phyloP scores from a whole-genome alignment of 2,329 filamentous ascomycete species.

The Alternaria postmessia region DNA sequence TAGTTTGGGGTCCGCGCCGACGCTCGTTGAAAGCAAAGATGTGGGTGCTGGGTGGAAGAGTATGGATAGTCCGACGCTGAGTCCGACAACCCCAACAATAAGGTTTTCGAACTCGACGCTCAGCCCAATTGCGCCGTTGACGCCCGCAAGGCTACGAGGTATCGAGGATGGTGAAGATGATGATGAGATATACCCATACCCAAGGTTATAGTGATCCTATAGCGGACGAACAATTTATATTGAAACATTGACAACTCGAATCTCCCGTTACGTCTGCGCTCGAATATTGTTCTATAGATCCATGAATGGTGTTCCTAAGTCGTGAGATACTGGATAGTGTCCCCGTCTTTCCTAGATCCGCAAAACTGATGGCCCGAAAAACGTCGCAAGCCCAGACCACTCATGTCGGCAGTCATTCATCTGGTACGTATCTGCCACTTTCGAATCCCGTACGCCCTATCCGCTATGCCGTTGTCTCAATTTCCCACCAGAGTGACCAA shows the following conservation, averaged over 20 bases:
- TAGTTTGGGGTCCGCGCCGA: constrained; percentile 44
- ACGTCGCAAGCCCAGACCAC: neutral
- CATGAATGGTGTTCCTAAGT: neutral
- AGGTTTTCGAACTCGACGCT: constrained; percentile 37
- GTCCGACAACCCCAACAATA: constrained; percentile 31
- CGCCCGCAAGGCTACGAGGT: constrained; percentile 36
- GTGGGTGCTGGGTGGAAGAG: constrained; percentile 33
- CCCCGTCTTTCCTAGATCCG: neutral
- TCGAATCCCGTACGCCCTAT: neutral
- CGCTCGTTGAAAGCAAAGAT: constrained; percentile 40
- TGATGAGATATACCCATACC: constrained; percentile 40
- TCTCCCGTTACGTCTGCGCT: neutral
- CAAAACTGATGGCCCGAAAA: neutral
- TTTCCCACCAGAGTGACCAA: neutral
- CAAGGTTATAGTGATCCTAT: constrained; percentile 22
- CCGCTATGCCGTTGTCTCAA: neutral
- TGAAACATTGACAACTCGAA: neutral
- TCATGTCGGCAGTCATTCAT: constrained; percentile 11
- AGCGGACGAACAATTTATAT: constrained; percentile 6
- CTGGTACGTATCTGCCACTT: constrained; percentile 3
- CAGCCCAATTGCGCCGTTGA: constrained; percentile 42
- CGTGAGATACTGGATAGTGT: neutral
- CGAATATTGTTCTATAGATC: neutral
- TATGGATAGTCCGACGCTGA: constrained; percentile 34
- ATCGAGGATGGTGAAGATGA: constrained; percentile 32